Evolutionary conservation across 2,329 filamentous ascomycete genomes (phyloP), one percentile per base, ranked within the genome.

Genomic region (Colletotrichum navitas): DNA sequence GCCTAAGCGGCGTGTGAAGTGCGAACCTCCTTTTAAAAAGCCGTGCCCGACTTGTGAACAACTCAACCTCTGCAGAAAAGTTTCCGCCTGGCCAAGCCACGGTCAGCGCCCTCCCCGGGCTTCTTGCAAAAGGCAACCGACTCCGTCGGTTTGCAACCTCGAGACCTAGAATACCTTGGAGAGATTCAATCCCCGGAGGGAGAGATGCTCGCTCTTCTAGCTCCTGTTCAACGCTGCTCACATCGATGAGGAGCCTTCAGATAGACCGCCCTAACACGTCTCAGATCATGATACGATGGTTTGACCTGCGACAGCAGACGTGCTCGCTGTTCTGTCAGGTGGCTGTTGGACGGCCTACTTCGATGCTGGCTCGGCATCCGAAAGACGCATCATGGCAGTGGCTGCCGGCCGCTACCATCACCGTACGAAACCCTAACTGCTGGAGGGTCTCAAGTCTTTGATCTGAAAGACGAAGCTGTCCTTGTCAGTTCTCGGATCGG

Each of bases 361-460:
- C 36, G n/a, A 29, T 24, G 55, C 36, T 59, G 55, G 55, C 36
- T 43, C n/a, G 36, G n/a, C 34, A 59, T 59, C 4, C 43, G 55
- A 18, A 43, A 11, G 36, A 58, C 55, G 2, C 14, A 58, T 7
- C 55, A 58, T n/a, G 55, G 3, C 55, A 39, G 55, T 32, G 34
- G 36, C 34, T 58, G 55, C 8, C 55, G 26, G 21, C 55, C 55
- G 10, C 24, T 24, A 6, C 24, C 26, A 14, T 16, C 36, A 1
- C n/a, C 34, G 34, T 11, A 58, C 24, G n/a, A 41, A 39, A 26
- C 18, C 3, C 29, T 41, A 24, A 12, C 12, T 58, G n/a, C n/a
- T 58, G 7, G 55, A 29, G 36, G 16, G 16, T 39, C 55, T 58
- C 55, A 58, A 41, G 55, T 58, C n/a, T 29, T 58, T 39, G 55